A percentile compares a stretch with the other conserved stretches of the same genome.
phyloP scores from a whole-genome alignment of 2,329 filamentous ascomycete genomes.

The Colletotrichum eremochloae region DNA sequence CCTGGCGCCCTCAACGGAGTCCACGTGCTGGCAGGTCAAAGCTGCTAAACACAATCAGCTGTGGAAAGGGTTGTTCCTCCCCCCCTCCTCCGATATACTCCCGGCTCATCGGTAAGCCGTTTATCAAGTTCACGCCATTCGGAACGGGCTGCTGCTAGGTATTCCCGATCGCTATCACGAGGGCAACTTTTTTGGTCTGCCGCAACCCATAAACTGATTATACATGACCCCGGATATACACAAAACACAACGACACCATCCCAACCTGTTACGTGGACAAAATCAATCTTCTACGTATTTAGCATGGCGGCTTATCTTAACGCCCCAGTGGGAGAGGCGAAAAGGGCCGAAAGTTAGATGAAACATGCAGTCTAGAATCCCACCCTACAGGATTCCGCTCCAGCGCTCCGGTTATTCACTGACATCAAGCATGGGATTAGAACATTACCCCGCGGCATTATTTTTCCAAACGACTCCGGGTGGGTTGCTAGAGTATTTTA shows the following conservation, averaged over 20 bases:
- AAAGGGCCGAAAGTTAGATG: too few species aligned
- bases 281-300: not conserved
- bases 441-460: not conserved
- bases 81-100: not conserved
- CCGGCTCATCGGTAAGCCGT: not conserved
- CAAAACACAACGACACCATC: not conserved
- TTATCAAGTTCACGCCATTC: not conserved
- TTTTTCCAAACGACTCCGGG: not conserved
- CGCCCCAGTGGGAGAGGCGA: not conserved
- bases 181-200: not conserved
- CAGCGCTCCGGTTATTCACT: not conserved
- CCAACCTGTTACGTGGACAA: not conserved
- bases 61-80: not conserved
- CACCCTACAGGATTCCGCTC: not conserved
- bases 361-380: not conserved
- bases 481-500: too few species aligned
- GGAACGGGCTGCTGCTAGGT: too few species aligned
- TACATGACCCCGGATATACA: not conserved
- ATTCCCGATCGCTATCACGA: not conserved
- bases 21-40: not conserved
- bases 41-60: not conserved
- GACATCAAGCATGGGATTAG: not conserved
- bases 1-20: not conserved
- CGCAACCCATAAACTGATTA: not conserved
- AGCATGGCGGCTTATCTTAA: not conserved